Conservation (phyloP, 2,329 filamentous ascomycete species). For the Tolypocladium capitatum region DNA sequence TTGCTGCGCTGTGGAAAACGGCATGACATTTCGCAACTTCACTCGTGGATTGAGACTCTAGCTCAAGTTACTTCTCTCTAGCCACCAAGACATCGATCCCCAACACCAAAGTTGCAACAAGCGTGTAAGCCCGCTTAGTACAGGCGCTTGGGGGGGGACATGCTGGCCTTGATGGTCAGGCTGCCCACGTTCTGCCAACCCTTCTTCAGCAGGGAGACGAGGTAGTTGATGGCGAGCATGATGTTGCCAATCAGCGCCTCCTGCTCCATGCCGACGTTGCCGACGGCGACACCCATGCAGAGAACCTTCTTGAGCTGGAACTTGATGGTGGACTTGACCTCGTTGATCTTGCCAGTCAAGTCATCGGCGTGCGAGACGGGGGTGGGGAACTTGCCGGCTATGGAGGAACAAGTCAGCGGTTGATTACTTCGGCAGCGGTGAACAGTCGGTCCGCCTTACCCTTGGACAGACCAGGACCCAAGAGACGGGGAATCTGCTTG, state of each 20-base stretch:
- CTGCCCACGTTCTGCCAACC: slow-evolving; percentile 99
- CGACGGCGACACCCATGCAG: slow-evolving; percentile 98
- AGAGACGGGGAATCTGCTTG: slow-evolving; percentile 99
- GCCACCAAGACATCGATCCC: neutral
- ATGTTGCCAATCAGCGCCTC: slow-evolving; percentile 97
- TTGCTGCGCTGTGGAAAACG: neutral
- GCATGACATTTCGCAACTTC: neutral
- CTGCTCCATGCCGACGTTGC: slow-evolving; percentile 93
- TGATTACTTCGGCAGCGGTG: neutral
- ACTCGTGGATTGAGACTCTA: slow-evolving; percentile 4
- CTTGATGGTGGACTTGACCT: slow-evolving; percentile 99
- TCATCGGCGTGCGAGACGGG: slow-evolving; percentile 96
- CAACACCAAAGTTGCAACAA: slow-evolving; percentile 6
- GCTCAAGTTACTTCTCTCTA: slow-evolving; percentile 1
- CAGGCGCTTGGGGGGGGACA: slow-evolving; percentile 95
- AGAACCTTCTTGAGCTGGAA: slow-evolving; percentile 99
- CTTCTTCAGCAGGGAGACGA: slow-evolving; percentile 99
- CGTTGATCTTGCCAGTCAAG: slow-evolving; percentile 86
- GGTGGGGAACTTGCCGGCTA: slow-evolving; percentile 98
- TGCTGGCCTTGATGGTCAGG: slow-evolving; percentile 99
- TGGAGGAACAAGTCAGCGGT: slow-evolving; percentile 15
- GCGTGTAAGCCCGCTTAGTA: slow-evolving; percentile 51
- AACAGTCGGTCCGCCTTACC: slow-evolving; percentile 41
- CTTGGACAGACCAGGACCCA: slow-evolving; percentile 97
- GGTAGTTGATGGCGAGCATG: slow-evolving; percentile 99